These are phyloP conservation scores for Antrodiella citrinella DNA, from an alignment of 768 basidiomycete species.

Conservation along the genomic window DNA sequence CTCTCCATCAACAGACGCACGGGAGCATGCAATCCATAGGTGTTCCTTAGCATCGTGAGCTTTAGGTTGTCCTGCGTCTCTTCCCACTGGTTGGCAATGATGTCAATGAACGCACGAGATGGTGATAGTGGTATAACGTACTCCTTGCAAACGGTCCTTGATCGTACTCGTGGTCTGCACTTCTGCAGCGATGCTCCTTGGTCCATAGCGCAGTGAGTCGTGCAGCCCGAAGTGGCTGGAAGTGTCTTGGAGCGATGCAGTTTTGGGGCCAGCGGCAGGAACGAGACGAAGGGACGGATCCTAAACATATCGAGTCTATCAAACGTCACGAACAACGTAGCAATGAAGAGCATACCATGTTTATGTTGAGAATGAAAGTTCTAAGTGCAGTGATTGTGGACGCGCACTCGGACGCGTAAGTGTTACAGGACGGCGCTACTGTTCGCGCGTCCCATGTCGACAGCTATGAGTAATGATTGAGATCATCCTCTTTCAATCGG, in stretches of 20 bases:
- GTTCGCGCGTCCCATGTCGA: too few relatives aligned
- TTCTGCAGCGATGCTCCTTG: slow-evolving; percentile 72
- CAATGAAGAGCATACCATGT: too few relatives aligned
- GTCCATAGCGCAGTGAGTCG: slow-evolving; percentile 82
- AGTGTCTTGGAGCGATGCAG: slow-evolving; percentile 60
- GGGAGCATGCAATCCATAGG: slow-evolving; percentile 84
- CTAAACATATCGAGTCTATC: slow-evolving; percentile 16
- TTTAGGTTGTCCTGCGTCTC: slow-evolving; percentile 84
- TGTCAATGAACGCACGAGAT: too few relatives aligned
- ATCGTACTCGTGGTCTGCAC: slow-evolving; percentile 53
- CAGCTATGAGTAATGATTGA: too few relatives aligned
- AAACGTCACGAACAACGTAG: too few relatives aligned
- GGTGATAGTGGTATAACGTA: too few relatives aligned
- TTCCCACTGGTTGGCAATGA: too few relatives aligned
- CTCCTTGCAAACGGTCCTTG: slow-evolving; percentile 68
- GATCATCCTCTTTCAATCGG: too few relatives aligned
- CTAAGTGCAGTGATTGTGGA: too few relatives aligned
- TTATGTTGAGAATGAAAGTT: too few relatives aligned
- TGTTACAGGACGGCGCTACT: too few relatives aligned
- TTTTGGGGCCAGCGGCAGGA: slow-evolving; percentile 44
- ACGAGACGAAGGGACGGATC: slow-evolving; percentile 55
- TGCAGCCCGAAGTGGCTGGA: slow-evolving; percentile 76
- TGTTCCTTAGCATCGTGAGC: slow-evolving; percentile 75
- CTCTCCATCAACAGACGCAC: slow-evolving; percentile 92
- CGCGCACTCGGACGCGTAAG: too few relatives aligned